Evolutionary conservation across 257 asterid species (phyloP).

Genomic region (Ligustrum vulgare): DNA sequence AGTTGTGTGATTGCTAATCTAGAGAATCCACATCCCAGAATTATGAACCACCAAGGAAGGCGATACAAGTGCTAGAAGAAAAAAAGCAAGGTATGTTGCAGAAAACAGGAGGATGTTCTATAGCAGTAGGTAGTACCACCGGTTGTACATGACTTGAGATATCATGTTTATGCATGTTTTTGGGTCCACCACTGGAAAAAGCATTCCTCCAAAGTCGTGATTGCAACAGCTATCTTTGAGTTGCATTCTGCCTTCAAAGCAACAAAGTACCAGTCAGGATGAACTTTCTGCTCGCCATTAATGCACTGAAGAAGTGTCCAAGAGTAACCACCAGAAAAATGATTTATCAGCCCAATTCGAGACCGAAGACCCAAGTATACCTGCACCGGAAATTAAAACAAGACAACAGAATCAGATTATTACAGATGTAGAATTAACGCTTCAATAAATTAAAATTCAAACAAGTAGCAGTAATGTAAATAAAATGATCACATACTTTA

Average conservation of each 20-base stretch:
- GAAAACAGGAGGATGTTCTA: constrained; percentile 15
- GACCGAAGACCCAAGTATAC: constrained; percentile 69
- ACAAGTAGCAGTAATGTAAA: constrained; percentile 13
- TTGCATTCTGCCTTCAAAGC: constrained; percentile 82
- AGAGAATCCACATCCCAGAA: constrained; percentile 7
- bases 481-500: constrained; percentile 11
- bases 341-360: constrained; percentile 60
- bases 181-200: constrained; percentile 93
- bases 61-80: constrained; percentile 11
- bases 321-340: constrained; percentile 60
- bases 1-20: background rate
- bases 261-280: constrained; percentile 37
- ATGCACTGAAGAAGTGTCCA: constrained; percentile 90
- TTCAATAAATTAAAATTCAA: constrained; percentile 16
- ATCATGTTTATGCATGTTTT: constrained; percentile 97
- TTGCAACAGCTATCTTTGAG: constrained; percentile 93
- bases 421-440: background rate
- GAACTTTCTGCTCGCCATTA: constrained; percentile 73
- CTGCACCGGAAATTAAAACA: constrained; percentile 42
- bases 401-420: background rate
- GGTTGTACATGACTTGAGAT: constrained; percentile 89
- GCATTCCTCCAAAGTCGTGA: constrained; percentile 87
- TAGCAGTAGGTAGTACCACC: constrained; percentile 78
- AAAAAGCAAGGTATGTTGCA: constrained; percentile 1
- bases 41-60: constrained; percentile 10